These are phyloP conservation scores for Esteya vermicola DNA, from an alignment of 2,329 filamentous ascomycete species.

Conservation along the genomic window DNA sequence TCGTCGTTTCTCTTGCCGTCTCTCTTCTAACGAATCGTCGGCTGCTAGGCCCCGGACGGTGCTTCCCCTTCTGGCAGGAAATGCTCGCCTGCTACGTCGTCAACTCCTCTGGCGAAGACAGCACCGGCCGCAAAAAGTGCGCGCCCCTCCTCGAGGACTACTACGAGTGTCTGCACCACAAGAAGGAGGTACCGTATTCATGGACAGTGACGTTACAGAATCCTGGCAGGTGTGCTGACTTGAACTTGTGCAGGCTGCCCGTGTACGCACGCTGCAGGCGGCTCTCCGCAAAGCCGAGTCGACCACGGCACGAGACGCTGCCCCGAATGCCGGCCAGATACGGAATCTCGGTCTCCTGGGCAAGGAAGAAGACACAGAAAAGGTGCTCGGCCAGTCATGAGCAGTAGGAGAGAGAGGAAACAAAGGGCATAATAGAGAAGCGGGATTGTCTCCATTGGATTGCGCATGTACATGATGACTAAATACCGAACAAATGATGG, in stretches of 20 bases:
- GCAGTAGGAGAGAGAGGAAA: neutral
- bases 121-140: slow-evolving; percentile 78
- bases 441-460: too few relatives aligned
- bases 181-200: slow-evolving; percentile 99
- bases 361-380: slow-evolving; percentile 67
- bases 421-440: neutral
- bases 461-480: too few relatives aligned
- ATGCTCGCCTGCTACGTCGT: slow-evolving; percentile 96
- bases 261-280: slow-evolving; percentile 63
- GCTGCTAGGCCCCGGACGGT: slow-evolving; percentile 50
- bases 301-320: slow-evolving; percentile 62
- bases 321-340: slow-evolving; percentile 74
- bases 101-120: slow-evolving; percentile 69
- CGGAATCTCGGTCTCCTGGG: slow-evolving; percentile 71
- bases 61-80: slow-evolving; percentile 99
- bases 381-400: slow-evolving; percentile 27
- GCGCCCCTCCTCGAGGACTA: slow-evolving; percentile 80
- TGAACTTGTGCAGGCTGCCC: slow-evolving; percentile 67
- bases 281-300: slow-evolving; percentile 74
- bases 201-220: too few relatives aligned
- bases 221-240: too few relatives aligned
- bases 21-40: neutral
- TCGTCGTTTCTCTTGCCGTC: neutral
- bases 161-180: slow-evolving; percentile 97
- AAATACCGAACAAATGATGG: too few relatives aligned